phyloP scores from a whole-genome alignment of 257 asterid species.

The Solanum tarijense region DNA sequence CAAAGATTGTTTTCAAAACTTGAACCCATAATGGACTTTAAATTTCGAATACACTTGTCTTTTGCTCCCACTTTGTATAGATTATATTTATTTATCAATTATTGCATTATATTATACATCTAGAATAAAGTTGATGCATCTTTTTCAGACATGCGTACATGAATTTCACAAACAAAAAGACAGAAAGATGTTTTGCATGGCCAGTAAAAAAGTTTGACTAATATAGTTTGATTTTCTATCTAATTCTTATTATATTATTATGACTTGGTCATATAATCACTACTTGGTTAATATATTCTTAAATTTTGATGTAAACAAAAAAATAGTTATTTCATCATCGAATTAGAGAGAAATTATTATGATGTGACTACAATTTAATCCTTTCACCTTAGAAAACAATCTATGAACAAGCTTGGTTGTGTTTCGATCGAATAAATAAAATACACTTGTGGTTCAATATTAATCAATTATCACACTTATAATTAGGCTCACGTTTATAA shows the following conservation, averaged over 20 bases:
- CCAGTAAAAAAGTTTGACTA: not conserved
- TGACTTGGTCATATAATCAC: not conserved
- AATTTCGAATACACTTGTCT: accelerated
- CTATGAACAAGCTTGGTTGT: not conserved
- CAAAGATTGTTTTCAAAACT: not conserved
- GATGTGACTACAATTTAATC: not conserved
- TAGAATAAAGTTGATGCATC: not conserved
- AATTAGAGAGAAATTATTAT: not conserved
- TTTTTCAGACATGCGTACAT: not conserved
- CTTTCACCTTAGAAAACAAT: not conserved
- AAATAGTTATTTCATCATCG: not conserved
- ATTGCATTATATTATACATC: not conserved
- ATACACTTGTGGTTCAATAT: not conserved
- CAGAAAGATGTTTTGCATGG: not conserved
- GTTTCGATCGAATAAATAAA: not conserved
- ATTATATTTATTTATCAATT: not conserved
- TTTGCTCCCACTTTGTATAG: not conserved
- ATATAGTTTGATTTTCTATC: not conserved
- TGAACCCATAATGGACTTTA: not conserved
- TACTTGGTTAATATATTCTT: not conserved
- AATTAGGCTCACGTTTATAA: not conserved
- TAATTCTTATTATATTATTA: not conserved
- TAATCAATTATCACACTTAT: not conserved
- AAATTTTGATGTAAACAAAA: not conserved
- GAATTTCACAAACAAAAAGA: not conserved